These are phyloP conservation scores for Phylloporus arenicola DNA, from an alignment of 768 basidiomycete species.

Conservation along the genomic window DNA sequence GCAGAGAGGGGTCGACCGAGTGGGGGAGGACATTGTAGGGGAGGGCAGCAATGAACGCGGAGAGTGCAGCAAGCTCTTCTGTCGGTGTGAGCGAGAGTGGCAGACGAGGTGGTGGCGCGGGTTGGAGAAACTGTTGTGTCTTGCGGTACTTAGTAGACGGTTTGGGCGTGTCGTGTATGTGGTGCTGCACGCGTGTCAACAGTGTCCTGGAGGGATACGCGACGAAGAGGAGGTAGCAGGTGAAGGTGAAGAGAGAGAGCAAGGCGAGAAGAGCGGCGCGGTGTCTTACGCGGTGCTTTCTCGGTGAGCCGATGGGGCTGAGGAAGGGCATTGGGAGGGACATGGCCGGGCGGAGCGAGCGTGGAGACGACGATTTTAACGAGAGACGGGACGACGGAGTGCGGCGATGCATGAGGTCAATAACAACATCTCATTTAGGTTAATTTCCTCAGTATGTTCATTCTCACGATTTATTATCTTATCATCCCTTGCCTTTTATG, in stretches of 20 bases:
- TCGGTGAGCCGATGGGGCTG: slow-evolving; percentile 13
- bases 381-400: slow-evolving; percentile 18
- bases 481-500: background rate
- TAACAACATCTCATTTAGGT: background rate
- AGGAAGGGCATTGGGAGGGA: slow-evolving; percentile 32
- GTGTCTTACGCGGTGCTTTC: slow-evolving; percentile 40
- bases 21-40: slow-evolving; percentile 71
- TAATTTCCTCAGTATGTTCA: background rate
- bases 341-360: slow-evolving; percentile 4
- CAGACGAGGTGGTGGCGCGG: slow-evolving; percentile 22
- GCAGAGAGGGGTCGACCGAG: slow-evolving; percentile 52
- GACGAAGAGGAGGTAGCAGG: slow-evolving; percentile 52
- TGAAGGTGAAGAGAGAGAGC: slow-evolving; percentile 44
- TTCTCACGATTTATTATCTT: background rate
- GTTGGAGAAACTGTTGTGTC: slow-evolving; percentile 6
- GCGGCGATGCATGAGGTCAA: slow-evolving; percentile 26
- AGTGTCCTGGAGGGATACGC: slow-evolving; percentile 36
- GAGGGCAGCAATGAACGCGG: slow-evolving; percentile 67
- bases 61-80: slow-evolving; percentile 71
- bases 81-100: slow-evolving; percentile 44
- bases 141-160: slow-evolving; percentile 6
- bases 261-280: slow-evolving; percentile 53
- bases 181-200: slow-evolving; percentile 21
- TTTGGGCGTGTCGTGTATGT: slow-evolving; percentile 23
- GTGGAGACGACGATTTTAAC: slow-evolving; percentile 8